Evolutionary conservation across 305 asterid species (phyloP).

Genomic region (Fraxinus nigra): DNA sequence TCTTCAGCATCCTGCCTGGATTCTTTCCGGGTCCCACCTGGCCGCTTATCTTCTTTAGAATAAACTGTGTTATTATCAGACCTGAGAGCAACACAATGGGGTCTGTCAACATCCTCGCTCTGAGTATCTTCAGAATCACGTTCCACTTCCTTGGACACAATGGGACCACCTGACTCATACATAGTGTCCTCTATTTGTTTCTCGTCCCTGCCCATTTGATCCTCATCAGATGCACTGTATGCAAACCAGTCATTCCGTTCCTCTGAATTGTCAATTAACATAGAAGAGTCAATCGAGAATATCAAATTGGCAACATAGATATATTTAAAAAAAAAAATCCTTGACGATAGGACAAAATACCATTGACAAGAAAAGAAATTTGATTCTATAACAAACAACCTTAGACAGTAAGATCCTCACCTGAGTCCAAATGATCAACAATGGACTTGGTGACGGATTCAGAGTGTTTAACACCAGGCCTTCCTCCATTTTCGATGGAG

Average conservation of each 20-base stretch:
- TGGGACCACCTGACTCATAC: conserved; percentile 43
- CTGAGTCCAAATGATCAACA: conserved; percentile 46
- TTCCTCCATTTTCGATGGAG: conserved; percentile 43
- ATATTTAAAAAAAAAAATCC: background rate
- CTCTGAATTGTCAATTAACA: conserved; percentile 38
- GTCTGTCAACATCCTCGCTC: conserved; percentile 4
- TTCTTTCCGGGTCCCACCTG: conserved; percentile 40
- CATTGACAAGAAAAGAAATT: background rate
- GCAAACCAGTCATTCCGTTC: conserved; percentile 33
- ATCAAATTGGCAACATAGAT: background rate
- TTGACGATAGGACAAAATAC: background rate
- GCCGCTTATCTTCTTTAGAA: conserved; percentile 47
- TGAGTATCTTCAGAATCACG: conserved; percentile 52
- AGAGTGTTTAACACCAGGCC: conserved; percentile 33
- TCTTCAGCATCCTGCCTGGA: conserved; percentile 40
- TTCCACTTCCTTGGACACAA: conserved; percentile 42
- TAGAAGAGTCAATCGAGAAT: conserved; percentile 13
- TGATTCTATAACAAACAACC: background rate
- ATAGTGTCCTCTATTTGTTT: conserved; percentile 44
- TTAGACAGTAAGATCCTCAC: conserved; percentile 31
- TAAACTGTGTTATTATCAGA: conserved; percentile 51
- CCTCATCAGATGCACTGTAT: conserved; percentile 35
- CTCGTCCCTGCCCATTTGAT: conserved; percentile 38
- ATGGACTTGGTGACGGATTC: conserved; percentile 33
- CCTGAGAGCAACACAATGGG: background rate